Percentiles rank a stretch among this genome's conserved stretches.
phyloP scores from a whole-genome alignment of 1,284 basidiomycete genomes.

The Tilletia setariae region DNA sequence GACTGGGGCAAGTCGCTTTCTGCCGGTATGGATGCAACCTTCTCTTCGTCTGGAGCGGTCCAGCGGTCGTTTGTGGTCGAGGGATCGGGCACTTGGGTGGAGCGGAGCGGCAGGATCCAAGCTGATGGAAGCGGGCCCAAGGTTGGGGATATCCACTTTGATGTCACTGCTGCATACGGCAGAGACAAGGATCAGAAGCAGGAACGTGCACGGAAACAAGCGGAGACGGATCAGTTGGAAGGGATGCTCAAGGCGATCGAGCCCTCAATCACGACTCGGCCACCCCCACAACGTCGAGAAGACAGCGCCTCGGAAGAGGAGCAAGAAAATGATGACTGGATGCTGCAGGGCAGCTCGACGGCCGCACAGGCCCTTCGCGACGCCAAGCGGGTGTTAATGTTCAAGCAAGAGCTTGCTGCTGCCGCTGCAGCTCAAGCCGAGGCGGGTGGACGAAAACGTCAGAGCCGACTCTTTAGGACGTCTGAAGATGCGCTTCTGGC shows the following conservation, averaged over 20 bases:
- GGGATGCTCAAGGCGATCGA: neutral
- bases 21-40: neutral
- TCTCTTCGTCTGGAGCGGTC: neutral
- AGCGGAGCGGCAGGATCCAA: neutral
- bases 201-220: neutral
- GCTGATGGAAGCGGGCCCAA: conserved; percentile 6
- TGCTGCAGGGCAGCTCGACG: conserved; percentile 16
- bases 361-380: conserved; percentile 1
- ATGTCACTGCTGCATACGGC: neutral
- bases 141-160: conserved; percentile 12
- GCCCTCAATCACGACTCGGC: neutral
- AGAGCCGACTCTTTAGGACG: conserved; percentile 1
- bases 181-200: neutral
- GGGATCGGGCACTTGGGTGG: neutral
- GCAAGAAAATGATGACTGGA: neutral
- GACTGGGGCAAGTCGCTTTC: neutral
- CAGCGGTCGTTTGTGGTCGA: neutral
- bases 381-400: conserved; percentile 1
- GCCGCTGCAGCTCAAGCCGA: conserved; percentile 9
- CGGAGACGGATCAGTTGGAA: neutral
- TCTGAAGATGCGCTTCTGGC: conserved; percentile 7
- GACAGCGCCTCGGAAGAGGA: neutral
- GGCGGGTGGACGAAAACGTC: conserved; percentile 7
- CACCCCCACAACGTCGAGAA: neutral
- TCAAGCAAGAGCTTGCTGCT: conserved; percentile 11